These are phyloP conservation scores for Paraconiothyrium sp. DNA, from an alignment of 2,329 filamentous ascomycete species.

Conservation along the genomic window DNA sequence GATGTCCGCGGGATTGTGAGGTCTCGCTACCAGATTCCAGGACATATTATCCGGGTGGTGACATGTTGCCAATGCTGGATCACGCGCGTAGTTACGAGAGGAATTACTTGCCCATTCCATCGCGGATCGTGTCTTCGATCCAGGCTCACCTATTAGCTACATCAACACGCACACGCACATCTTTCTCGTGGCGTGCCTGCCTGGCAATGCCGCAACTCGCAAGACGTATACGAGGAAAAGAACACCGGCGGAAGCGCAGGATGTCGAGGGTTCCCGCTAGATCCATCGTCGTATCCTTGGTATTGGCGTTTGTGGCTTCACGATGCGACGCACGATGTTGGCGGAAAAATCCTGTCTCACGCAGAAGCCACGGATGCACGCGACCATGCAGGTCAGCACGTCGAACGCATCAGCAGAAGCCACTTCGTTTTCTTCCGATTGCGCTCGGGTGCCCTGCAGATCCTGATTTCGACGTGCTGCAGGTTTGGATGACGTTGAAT, in stretches of 20 bases:
- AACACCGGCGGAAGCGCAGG: constrained; percentile 2
- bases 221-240: background rate
- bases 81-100: background rate
- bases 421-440: constrained; percentile 10
- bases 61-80: background rate
- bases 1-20: background rate
- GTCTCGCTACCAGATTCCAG: constrained; percentile 13
- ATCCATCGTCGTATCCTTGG: constrained; percentile 1
- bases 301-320: background rate
- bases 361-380: constrained; percentile 2
- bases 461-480: background rate
- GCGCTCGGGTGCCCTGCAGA: constrained; percentile 8
- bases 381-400: constrained; percentile 5
- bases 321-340: constrained; percentile 5
- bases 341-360: constrained; percentile 7
- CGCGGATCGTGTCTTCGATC: background rate
- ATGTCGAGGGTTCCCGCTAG: constrained; percentile 4
- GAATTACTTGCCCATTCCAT: background rate
- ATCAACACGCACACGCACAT: background rate
- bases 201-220: background rate
- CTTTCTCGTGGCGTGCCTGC: background rate
- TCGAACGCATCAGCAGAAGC: background rate
- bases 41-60: constrained; percentile 10
- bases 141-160: background rate
- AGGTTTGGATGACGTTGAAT: too few relatives aligned